These are phyloP conservation scores for Nicotiana tomentosiformis DNA, from an alignment of 257 asterid genomes.

Conservation along the genomic window DNA sequence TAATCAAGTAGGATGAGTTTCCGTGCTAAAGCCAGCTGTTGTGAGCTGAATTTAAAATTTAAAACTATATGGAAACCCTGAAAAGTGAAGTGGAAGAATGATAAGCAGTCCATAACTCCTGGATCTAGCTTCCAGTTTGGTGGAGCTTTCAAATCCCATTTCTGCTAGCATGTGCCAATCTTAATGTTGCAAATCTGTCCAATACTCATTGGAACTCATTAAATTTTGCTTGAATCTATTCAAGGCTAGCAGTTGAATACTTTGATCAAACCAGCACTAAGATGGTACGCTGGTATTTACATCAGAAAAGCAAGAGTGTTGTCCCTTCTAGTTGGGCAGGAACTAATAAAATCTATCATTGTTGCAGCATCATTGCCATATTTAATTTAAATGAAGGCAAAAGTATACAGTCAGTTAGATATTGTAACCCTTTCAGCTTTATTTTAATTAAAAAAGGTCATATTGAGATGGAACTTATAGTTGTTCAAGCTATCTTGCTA, in stretches of 20 bases:
- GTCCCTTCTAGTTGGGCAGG: neutral
- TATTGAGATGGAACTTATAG: neutral
- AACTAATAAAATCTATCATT: neutral
- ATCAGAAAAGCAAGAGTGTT: neutral
- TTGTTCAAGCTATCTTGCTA: slow-evolving; percentile 5
- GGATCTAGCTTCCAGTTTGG: neutral
- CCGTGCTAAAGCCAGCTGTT: neutral
- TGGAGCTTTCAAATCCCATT: neutral
- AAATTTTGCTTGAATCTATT: neutral
- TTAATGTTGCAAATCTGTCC: neutral
- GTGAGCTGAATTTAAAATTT: neutral
- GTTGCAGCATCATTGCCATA: slow-evolving; percentile 1
- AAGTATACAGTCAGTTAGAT: neutral
- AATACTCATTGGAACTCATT: neutral
- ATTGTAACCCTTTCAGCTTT: neutral
- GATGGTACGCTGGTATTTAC: neutral
- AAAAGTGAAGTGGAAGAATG: neutral
- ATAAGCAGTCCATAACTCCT: slow-evolving; percentile 1
- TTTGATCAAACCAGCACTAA: neutral
- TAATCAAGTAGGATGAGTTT: neutral
- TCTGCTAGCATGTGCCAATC: neutral
- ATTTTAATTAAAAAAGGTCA: neutral
- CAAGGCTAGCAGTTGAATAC: neutral
- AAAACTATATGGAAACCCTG: neutral
- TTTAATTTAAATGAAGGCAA: neutral